These are phyloP conservation scores for Quaeritorhiza haematococci DNA, from an alignment of 371 early-diverging fungal genomes.

Conservation along the genomic window DNA sequence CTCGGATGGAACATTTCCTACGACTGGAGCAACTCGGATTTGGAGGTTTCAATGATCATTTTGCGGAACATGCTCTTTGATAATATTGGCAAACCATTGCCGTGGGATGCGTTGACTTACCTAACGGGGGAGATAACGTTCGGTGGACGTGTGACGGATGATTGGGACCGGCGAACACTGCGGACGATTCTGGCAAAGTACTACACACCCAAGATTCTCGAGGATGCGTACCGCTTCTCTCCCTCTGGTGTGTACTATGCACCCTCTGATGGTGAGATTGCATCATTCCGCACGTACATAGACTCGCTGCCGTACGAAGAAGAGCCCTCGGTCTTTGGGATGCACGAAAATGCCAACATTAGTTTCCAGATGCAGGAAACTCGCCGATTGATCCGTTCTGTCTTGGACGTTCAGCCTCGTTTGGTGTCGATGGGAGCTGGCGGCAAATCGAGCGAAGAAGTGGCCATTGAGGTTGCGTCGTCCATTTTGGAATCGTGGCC, in stretches of 20 bases:
- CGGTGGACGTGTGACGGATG: slow-evolving; percentile 57
- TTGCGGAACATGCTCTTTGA: slow-evolving; percentile 42
- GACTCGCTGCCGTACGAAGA: slow-evolving; percentile 46
- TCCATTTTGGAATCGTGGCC: slow-evolving; percentile 45
- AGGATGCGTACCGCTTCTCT: slow-evolving; percentile 40
- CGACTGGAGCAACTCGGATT: slow-evolving; percentile 50
- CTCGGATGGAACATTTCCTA: slow-evolving; percentile 55
- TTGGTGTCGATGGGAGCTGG: slow-evolving; percentile 25
- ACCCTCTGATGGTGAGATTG: slow-evolving; percentile 44
- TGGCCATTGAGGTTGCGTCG: slow-evolving; percentile 32
- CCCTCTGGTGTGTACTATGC: slow-evolving; percentile 45
- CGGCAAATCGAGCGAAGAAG: slow-evolving; percentile 41
- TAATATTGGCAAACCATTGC: slow-evolving; percentile 33
- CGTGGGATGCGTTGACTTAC: slow-evolving; percentile 50
- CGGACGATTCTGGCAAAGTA: slow-evolving; percentile 38
- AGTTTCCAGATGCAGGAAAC: slow-evolving; percentile 53
- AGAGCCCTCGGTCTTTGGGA: slow-evolving; percentile 53
- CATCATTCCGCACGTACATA: slow-evolving; percentile 35
- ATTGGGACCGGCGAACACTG: slow-evolving; percentile 51
- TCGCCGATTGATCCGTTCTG: slow-evolving; percentile 34
- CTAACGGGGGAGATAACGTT: slow-evolving; percentile 53
- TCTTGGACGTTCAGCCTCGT: slow-evolving; percentile 51
- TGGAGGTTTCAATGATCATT: slow-evolving; percentile 46
- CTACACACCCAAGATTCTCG: slow-evolving; percentile 41
- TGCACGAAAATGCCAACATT: slow-evolving; percentile 59